Evolutionary conservation across 2,329 filamentous ascomycete genomes (phyloP), one percentile per base, ranked within the genome.

Genomic region (Aspergillus sp.): DNA sequence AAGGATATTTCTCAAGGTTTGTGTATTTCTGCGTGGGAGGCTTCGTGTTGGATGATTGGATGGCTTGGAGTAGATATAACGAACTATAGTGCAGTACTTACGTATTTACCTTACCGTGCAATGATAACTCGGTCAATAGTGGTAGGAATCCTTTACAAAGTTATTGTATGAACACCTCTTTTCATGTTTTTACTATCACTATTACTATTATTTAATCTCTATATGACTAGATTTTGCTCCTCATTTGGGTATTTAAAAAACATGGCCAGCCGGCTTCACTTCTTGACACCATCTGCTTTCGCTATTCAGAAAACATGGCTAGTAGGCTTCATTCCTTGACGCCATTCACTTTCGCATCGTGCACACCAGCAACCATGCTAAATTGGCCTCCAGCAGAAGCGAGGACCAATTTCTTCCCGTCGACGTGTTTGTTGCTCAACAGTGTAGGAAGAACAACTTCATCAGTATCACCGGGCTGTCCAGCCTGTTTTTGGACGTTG

Each of bases 401-500:
- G 70, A 80, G 88, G 4, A 85, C 79, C 40, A 96, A 81, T 74
- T 87, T 86, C 74, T 87, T 85, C 48, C 84, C 88, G 17, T 85
- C 81, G 27, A 93, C 83, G 23, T 90, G 90, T 3, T 86, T 88
- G 77, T 93, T 95, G 17, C 50, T 43, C 15, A 96, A 89, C 50
- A 86, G 68, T 0, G 88, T 92, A 0, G 91, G 89, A 12, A 81
- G 79, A 62, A 86, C 80, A 33, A 95, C 81, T 66, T 93, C 90
- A 23, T 64, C 62, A 6, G 53, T 21, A 21, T 52, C 40, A 9
- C 52, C 53, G 5, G 56, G 56, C n/a, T 64, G 62, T 17, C 89
- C 90, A 27, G 88, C 87, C 77, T 95, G 87, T 61, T 86, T 87
- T 72, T 89, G 92, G 73, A 88, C 90, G 81, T 95, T 93, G 21